Evolutionary conservation across 2,329 filamentous ascomycete genomes (phyloP).

Genomic region (Colletotrichum cordylinicola): DNA sequence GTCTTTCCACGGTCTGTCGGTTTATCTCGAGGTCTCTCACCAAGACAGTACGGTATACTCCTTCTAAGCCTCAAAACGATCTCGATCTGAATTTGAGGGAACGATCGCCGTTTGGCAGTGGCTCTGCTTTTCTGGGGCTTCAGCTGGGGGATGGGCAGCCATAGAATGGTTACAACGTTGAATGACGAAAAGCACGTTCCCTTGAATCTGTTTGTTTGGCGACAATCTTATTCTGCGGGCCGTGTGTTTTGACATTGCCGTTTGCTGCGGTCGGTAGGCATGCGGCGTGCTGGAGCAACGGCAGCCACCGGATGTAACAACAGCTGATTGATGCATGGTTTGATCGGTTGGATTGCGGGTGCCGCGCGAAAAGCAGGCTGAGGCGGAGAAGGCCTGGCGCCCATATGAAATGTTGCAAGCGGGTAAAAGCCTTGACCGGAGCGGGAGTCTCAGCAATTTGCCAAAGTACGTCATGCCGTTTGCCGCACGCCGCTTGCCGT

Average conservation of each 20-base stretch:
- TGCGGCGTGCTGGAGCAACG: conserved; percentile 16
- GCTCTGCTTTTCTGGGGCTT: neutral
- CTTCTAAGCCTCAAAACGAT: neutral
- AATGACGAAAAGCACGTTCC: conserved; percentile 18
- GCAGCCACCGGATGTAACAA: conserved; percentile 6
- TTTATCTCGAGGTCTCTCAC: neutral
- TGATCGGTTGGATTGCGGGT: conserved; percentile 1
- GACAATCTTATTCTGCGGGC: conserved; percentile 13
- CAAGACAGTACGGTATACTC: neutral
- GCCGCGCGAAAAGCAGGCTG: neutral
- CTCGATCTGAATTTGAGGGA: neutral
- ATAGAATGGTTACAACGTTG: neutral
- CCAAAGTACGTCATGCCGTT: conserved; percentile 6
- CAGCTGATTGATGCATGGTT: conserved; percentile 3
- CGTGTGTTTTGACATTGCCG: conserved; percentile 10
- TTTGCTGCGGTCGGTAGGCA: conserved; percentile 4
- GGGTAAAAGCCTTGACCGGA: neutral
- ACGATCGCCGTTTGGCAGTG: neutral
- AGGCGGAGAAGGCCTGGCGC: neutral
- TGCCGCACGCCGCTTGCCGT: neutral
- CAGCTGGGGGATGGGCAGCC: neutral
- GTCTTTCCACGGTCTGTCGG: neutral
- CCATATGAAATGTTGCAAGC: neutral
- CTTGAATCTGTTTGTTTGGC: conserved; percentile 15
- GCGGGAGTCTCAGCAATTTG: conserved; percentile 4